Conservation (phyloP, 148 eudicot species). For the Rhododendron simsii region DNA sequence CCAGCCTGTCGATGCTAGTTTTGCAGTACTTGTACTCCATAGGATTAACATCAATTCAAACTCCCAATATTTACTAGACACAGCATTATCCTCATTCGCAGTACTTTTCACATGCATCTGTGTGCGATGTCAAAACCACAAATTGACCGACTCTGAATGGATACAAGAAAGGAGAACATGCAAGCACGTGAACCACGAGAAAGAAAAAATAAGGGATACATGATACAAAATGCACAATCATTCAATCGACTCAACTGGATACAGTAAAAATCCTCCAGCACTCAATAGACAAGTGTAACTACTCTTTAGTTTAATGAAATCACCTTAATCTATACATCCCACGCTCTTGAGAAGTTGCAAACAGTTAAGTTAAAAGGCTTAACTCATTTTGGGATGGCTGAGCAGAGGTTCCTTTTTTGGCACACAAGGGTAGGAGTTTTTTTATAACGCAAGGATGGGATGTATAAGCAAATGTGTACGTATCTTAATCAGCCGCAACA, state of each 20-base stretch:
- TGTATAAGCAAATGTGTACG: not conserved
- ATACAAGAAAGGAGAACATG: not conserved
- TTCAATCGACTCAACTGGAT: not conserved
- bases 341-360: not conserved
- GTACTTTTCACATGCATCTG: not conserved
- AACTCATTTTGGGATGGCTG: not conserved
- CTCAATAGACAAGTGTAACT: not conserved
- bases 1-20: not conserved
- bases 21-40: not conserved
- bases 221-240: not conserved
- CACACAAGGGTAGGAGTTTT: not conserved
- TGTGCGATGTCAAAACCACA: not conserved
- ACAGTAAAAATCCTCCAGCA: not conserved
- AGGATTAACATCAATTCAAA: not conserved
- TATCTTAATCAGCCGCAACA: constrained; percentile 50
- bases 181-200: not conserved
- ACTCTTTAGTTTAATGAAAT: not conserved
- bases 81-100: not conserved
- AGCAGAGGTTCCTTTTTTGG: not conserved
- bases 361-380: not conserved
- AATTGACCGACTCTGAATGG: not conserved
- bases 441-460: not conserved
- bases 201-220: not conserved
- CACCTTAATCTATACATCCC: not conserved
- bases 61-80: not conserved